Base-by-base conservation (phyloP, 2,329 filamentous ascomycete species). In the Neofusicoccum laricinum region DNA sequence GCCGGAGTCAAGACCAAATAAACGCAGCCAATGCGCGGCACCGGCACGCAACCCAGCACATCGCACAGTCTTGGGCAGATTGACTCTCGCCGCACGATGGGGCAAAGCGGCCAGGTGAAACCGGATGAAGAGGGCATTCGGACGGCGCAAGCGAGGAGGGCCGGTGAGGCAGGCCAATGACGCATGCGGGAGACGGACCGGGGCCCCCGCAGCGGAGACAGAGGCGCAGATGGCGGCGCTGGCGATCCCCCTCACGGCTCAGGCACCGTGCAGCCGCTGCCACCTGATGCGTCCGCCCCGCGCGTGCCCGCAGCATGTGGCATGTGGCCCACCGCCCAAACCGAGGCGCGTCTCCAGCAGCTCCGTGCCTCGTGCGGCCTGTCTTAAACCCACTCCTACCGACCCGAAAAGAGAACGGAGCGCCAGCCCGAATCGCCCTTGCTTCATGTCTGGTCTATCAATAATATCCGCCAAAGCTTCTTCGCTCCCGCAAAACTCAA, bases 231-330 rank as follows among this genome's bases (percentile, higher is more conserved):
- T 58, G 53, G 21, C 43, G 38, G 53, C 32, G 32, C 21, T 30
- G 38, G 19, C 41, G 55, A 59, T 59, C 55, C 55, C 55, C 55
- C 55, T 46, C 55, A 46, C 55, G n/a, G 43, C 38, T 25, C 55
- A 59, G 55, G 55, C 55, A 59, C 55, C 38, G 55, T 46, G 55
- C 55, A 45, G 21, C 53, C 36, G 50, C 50, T 38, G 50, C 50
- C 17, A 30, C 36, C 43, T 41, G 19, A 43, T 15, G 53, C 51
- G 19, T 4, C 30, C 48, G 30, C 25, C 32, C 30, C n/a, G 14
- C 50, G 34, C 53, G 53, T 58, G 53, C 53, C 53, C 30, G 50
- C n/a, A 38, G 50, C 36, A 40, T n/a, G 38, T 12, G 25, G 34
- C 34, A 21, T 21, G 25, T 41, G 40, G 11, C 38, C 38, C 12